These are phyloP conservation scores for Linnemannia zychae DNA, from an alignment of 192 early-diverging fungal species.

Conservation along the genomic window DNA sequence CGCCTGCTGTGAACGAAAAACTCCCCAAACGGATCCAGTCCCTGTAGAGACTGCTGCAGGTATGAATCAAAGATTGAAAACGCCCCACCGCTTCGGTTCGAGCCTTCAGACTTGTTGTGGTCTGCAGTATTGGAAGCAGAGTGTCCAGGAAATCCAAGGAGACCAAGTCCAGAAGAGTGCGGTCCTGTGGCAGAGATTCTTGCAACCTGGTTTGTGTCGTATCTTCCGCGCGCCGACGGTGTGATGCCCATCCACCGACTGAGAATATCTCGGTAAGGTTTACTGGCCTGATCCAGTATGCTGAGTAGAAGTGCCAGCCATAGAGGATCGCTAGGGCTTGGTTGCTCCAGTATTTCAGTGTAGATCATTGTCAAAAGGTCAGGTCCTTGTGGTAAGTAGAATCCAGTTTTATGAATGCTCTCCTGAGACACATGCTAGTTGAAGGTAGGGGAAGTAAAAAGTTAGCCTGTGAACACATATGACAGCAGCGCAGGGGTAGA, in stretches of 20 bases:
- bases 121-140: background rate
- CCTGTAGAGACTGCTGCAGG: conserved; percentile 37
- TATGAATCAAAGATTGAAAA: conserved; percentile 38
- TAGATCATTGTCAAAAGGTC: conserved; percentile 53
- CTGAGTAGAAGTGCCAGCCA: conserved; percentile 37
- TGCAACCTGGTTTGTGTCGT: background rate
- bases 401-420: conserved; percentile 3
- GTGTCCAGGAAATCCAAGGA: background rate
- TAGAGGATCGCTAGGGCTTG: conserved; percentile 24
- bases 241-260: conserved; percentile 58
- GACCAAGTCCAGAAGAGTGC: background rate
- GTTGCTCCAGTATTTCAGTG: conserved; percentile 34
- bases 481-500: background rate
- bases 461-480: background rate
- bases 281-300: conserved; percentile 53
- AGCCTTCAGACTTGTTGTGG: background rate
- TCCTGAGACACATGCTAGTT: conserved; percentile 28
- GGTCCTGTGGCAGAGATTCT: background rate
- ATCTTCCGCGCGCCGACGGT: background rate
- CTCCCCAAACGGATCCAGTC: conserved; percentile 56
- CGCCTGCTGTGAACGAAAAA: conserved; percentile 53
- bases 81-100: background rate
- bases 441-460: background rate
- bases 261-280: conserved; percentile 57
- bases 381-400: conserved; percentile 53